Percentiles rank a stretch among this genome's conserved stretches.
Conservation (phyloP, 768 basidiomycete genomes). For the Mycena rebaudengoi region DNA sequence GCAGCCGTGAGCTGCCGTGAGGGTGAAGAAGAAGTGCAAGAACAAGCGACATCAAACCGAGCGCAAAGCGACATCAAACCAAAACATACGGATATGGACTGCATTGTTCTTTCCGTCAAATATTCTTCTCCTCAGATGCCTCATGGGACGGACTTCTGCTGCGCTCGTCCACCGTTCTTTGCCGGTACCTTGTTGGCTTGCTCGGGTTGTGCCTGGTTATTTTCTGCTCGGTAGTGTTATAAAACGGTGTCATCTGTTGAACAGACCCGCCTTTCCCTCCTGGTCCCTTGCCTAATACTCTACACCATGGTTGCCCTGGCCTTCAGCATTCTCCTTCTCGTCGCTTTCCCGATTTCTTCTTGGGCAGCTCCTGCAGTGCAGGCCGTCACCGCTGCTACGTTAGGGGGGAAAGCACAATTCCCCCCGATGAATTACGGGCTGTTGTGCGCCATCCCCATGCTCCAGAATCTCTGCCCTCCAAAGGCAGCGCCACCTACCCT, state of each 20-base stretch:
- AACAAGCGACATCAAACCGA: neutral
- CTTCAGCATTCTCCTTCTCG: slow-evolving; percentile 40
- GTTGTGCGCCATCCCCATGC: slow-evolving; percentile 56
- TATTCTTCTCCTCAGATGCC: slow-evolving; percentile 1
- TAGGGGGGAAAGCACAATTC: slow-evolving; percentile 36
- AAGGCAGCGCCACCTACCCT: slow-evolving; percentile 8
- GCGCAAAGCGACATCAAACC: neutral
- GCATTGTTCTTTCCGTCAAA: slow-evolving; percentile 17
- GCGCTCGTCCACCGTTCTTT: neutral
- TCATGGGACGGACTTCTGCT: slow-evolving; percentile 17
- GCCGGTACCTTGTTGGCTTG: too few relatives aligned
- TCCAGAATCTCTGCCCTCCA: slow-evolving; percentile 36
- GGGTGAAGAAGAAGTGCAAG: slow-evolving; percentile 6
- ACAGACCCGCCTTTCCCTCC: neutral
- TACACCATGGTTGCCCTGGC: slow-evolving; percentile 21
- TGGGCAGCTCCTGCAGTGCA: slow-evolving; percentile 34
- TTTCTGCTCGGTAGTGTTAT: slow-evolving; percentile 9
- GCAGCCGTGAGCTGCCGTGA: too few relatives aligned
- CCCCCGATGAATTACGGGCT: slow-evolving; percentile 50
- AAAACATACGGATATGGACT: neutral
- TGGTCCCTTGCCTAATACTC: slow-evolving; percentile 6
- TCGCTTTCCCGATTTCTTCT: slow-evolving; percentile 46
- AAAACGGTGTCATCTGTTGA: slow-evolving; percentile 10
- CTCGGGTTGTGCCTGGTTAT: slow-evolving; percentile 19
- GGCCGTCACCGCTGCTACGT: slow-evolving; percentile 15